phyloP scores from a whole-genome alignment of 1,139 yeast genomes.

The Geotrichum reessii region DNA sequence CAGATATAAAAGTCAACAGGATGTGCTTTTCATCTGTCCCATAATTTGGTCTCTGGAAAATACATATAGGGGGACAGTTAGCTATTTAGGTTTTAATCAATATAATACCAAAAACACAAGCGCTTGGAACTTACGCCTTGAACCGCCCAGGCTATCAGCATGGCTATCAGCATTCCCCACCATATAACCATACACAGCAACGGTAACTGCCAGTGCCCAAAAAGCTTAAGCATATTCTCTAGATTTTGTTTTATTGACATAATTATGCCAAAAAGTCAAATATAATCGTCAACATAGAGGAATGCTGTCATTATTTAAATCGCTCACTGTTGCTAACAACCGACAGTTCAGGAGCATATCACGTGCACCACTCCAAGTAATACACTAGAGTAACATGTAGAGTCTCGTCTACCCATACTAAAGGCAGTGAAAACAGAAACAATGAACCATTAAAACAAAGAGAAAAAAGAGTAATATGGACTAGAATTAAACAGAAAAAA shows the following conservation, averaged over 20 bases:
- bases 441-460: too few relatives aligned
- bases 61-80: not conserved
- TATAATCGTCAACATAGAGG: too few relatives aligned
- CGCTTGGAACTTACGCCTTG: conserved; percentile 48
- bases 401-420: too few relatives aligned
- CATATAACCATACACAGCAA: conserved; percentile 52
- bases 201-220: conserved; percentile 45
- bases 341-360: not conserved
- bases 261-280: not conserved
- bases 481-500: too few relatives aligned
- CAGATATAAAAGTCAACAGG: conserved; percentile 52
- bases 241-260: not conserved
- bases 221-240: conserved; percentile 4
- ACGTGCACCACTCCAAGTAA: not conserved
- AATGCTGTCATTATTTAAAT: not conserved
- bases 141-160: conserved; percentile 64
- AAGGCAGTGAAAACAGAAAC: not conserved
- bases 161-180: conserved; percentile 75
- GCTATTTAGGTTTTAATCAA: not conserved
- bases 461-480: too few relatives aligned
- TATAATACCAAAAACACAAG: too few relatives aligned
- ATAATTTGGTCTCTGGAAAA: conserved; percentile 8
- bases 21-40: conserved; percentile 7
- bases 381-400: too few relatives aligned
- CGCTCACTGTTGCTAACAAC: not conserved